These are phyloP conservation scores for Kurtzmaniella quercitrusa DNA, from an alignment of 1,139 yeast species.

Conservation along the genomic window DNA sequence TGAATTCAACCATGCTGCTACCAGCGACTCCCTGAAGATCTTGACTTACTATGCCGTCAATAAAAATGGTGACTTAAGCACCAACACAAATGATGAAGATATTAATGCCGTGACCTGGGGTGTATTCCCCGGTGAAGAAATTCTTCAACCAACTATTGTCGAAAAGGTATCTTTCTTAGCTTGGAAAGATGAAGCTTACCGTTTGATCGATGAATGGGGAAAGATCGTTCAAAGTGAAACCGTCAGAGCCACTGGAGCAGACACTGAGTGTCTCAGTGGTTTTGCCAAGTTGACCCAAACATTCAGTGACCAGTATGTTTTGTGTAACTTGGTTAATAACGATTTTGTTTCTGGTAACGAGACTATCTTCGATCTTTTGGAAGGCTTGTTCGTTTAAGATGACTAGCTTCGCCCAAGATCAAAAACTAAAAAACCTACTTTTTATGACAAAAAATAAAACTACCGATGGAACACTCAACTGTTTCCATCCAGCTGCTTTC, in stretches of 20 bases:
- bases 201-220: constrained; percentile 80
- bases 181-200: constrained; percentile 95
- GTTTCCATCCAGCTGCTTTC: constrained; percentile 2
- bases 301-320: constrained; percentile 58
- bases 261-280: constrained; percentile 20
- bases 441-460: background rate
- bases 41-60: constrained; percentile 82
- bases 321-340: constrained; percentile 89
- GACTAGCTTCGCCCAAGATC: too few species aligned
- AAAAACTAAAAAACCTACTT: background rate
- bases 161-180: constrained; percentile 85
- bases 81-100: constrained; percentile 70
- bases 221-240: constrained; percentile 41
- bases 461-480: constrained; percentile 3
- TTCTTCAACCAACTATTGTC: constrained; percentile 89
- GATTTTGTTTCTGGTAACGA: constrained; percentile 57
- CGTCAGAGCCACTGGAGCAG: constrained; percentile 38
- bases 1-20: constrained; percentile 25
- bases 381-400: constrained; percentile 6
- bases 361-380: constrained; percentile 42
- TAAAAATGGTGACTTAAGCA: constrained; percentile 50
- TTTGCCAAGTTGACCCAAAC: constrained; percentile 42
- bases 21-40: constrained; percentile 35
- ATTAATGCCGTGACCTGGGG: constrained; percentile 40
- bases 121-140: constrained; percentile 88